Base-by-base conservation (phyloP, 2,329 filamentous ascomycete genomes). In the Pyricularia pennisetigena region DNA sequence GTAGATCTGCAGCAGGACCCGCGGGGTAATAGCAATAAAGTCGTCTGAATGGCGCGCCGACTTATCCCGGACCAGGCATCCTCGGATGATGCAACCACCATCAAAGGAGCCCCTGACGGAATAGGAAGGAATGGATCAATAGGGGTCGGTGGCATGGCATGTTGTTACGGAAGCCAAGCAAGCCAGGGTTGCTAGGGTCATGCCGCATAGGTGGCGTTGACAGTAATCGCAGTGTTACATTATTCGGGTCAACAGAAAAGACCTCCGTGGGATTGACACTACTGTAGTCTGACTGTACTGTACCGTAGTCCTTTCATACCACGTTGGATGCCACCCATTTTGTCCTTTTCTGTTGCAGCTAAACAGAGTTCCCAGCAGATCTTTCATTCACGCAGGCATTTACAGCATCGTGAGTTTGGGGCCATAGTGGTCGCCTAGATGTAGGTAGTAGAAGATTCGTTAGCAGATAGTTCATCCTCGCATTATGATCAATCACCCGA, bases 1-100 rank as follows among this genome's bases (percentile, higher is more conserved):
- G 61, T 67, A 41, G 9, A 29, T 62, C 32, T 28, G 29, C 32
- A 35, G 64, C 7, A 16, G 28, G 29, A 24, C 49, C 41, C 71
- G 71, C 72, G 71, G 71, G 72, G 72, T 71, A 71, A 66, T 67
- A 64, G 69, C 65, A 68, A 71, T 69, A 68, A 71, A 62, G 59
- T 28, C 59, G n/a, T 69, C 70, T 72, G 71, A 70, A 68, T 59
- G 54, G 30, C 24, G 32, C 66, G 65, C 65, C 65, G 65, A 67
- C 32, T 61, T 67, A 57, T 29, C 65, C 65, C 65, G 65, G 41
- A 54, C 20, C 41, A 54, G 28, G 32, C 23, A 62, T 28, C 59
- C 59, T 62, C 59, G 59, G 59, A 28, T 14, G 12, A 28, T 62
- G 26, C 59, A 62, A 62, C 59, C 23, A 26, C 24, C 7, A 41